phyloP scores from a whole-genome alignment of 163 green algal species.

The Scenedesmus sp. region DNA sequence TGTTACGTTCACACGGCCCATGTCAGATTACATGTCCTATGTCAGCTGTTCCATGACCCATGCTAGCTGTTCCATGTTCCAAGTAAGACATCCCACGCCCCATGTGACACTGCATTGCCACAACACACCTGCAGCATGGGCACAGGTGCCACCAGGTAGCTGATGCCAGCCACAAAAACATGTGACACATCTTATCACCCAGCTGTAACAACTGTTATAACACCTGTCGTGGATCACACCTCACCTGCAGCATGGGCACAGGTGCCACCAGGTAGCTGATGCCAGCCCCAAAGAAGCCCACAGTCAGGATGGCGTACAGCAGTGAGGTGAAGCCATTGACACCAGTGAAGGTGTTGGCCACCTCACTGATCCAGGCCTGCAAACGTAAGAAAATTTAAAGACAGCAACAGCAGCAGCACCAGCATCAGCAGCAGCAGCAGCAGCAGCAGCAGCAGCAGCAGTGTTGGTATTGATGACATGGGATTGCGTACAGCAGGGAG shows the following conservation, averaged over 20 bases:
- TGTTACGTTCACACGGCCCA: no score
- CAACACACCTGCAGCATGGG: background rate
- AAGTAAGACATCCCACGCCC: no score
- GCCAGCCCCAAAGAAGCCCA: slow-evolving; percentile 16
- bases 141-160: slow-evolving; percentile 15
- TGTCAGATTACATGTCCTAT: no score
- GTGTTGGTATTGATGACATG: no score
- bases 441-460: background rate
- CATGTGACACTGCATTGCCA: no score
- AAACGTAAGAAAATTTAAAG: background rate
- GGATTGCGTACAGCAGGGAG: background rate
- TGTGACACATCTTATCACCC: no score
- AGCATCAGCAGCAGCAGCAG: background rate
- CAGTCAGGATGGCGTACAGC: background rate
- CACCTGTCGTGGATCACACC: no score
- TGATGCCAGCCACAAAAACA: slow-evolving; percentile 10
- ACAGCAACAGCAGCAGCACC: background rate
- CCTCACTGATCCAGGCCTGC: slow-evolving; percentile 27
- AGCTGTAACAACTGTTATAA: no score
- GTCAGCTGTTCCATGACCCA: no score
- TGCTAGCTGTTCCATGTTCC: no score
- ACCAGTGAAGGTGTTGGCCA: slow-evolving; percentile 10
- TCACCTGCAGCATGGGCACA: background rate
- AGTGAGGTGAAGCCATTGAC: slow-evolving; percentile 25
- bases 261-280: slow-evolving; percentile 5